These are phyloP conservation scores for Trametes sanguinea DNA, from an alignment of 768 basidiomycete genomes.

Conservation along the genomic window DNA sequence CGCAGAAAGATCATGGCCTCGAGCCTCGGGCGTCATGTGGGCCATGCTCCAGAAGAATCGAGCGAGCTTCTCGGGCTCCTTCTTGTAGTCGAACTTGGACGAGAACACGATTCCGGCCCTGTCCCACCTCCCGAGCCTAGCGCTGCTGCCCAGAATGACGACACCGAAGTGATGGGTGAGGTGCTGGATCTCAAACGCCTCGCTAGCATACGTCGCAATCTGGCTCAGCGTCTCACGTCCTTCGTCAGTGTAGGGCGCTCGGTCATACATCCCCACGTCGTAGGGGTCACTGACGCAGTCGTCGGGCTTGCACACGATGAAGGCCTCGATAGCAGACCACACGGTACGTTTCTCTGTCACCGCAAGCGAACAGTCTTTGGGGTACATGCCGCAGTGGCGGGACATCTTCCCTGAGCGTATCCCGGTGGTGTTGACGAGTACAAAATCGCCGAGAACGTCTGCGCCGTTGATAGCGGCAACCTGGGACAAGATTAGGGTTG, in stretches of 20 bases:
- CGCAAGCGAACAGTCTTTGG: neutral
- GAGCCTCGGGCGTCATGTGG: neutral
- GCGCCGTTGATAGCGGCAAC: too few species aligned
- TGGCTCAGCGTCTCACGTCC: neutral
- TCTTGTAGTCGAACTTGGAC: constrained; percentile 3
- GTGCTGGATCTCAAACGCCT: constrained; percentile 2
- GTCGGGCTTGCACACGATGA: neutral
- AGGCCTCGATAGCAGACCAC: neutral
- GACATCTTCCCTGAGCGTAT: too few species aligned
- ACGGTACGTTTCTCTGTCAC: neutral
- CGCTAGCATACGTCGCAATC: neutral
- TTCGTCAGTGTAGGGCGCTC: neutral
- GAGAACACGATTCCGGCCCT: neutral
- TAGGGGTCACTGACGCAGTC: neutral
- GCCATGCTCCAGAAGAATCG: constrained; percentile 9
- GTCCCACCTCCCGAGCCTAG: constrained; percentile 1
- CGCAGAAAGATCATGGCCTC: neutral
- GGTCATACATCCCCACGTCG: neutral
- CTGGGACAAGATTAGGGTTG: too few species aligned
- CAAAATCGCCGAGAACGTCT: too few species aligned
- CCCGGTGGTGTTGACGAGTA: too few species aligned
- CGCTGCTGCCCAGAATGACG: neutral
- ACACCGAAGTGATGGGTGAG: constrained; percentile 8
- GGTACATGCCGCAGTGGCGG: neutral
- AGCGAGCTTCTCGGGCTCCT: neutral